A percentile compares a stretch with the other conserved stretches of the same genome.
Evolutionary conservation across 495 filamentous ascomycete genomes (phyloP).

Genomic region (Hypomontagnella monticulosa): DNA sequence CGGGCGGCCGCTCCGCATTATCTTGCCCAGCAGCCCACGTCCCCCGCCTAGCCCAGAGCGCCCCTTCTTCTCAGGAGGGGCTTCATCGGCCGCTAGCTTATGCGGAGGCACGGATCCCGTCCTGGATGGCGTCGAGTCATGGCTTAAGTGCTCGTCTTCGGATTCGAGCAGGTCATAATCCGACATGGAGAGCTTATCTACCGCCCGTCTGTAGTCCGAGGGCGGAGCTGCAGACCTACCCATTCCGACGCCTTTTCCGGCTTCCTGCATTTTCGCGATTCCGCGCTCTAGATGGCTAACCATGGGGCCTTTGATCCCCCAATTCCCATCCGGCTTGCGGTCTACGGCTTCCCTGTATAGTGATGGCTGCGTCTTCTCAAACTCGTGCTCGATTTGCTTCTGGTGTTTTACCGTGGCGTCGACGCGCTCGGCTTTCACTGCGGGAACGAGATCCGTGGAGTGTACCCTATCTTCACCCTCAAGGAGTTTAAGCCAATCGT

Average conservation of each 20-base stretch:
- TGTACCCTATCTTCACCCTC: slow-evolving; percentile 51
- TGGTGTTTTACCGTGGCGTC: slow-evolving; percentile 52
- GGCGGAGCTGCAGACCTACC: slow-evolving; percentile 28
- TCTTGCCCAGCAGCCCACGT: slow-evolving; percentile 25
- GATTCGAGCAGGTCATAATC: slow-evolving; percentile 41
- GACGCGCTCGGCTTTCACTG: slow-evolving; percentile 51
- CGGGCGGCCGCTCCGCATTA: slow-evolving; percentile 35
- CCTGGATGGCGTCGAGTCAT: slow-evolving; percentile 13
- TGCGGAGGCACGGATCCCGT: slow-evolving; percentile 1
- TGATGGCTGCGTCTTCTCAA: slow-evolving; percentile 47
- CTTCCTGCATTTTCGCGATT: slow-evolving; percentile 41
- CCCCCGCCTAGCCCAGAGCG: slow-evolving; percentile 23
- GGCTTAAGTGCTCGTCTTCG: slow-evolving; percentile 38
- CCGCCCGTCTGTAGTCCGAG: slow-evolving; percentile 37
- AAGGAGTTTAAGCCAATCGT: slow-evolving; percentile 51
- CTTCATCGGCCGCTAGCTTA: slow-evolving; percentile 8
- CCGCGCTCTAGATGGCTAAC: slow-evolving; percentile 34
- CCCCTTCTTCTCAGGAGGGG: slow-evolving; percentile 25
- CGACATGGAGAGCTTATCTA: slow-evolving; percentile 35
- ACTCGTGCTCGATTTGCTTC: slow-evolving; percentile 51
- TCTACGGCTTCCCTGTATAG: slow-evolving; percentile 50
- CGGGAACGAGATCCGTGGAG: slow-evolving; percentile 46
- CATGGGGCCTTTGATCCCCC: slow-evolving; percentile 33
- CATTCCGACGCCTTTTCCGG: slow-evolving; percentile 16
- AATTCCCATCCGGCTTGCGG: slow-evolving; percentile 38